Evolutionary conservation across 345 rosid genomes (phyloP).

Genomic region (Brassica juncea): DNA sequence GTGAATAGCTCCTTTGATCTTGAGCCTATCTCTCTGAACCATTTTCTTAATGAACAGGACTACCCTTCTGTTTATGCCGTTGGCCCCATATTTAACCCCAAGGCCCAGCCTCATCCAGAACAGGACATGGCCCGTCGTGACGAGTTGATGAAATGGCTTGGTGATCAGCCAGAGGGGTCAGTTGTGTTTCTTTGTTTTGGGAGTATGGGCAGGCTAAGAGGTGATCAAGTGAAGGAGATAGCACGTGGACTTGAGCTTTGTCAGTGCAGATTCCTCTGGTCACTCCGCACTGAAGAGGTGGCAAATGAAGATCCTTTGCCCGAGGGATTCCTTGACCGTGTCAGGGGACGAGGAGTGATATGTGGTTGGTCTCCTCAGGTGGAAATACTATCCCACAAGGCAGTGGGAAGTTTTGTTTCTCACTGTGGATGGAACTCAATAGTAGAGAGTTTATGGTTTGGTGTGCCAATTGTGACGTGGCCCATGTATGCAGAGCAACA

Average conservation of each 20-base stretch:
- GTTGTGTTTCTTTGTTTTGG: constrained; percentile 65
- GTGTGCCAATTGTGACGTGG: constrained; percentile 48
- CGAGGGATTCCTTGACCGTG: constrained; percentile 41
- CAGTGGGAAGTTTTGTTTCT: constrained; percentile 40
- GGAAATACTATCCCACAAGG: constrained; percentile 38
- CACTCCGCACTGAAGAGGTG: constrained; percentile 29
- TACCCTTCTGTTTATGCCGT: constrained; percentile 46
- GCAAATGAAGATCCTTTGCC: constrained; percentile 38
- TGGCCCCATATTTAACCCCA: constrained; percentile 47
- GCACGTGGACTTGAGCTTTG: constrained; percentile 52
- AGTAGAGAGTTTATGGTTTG: constrained; percentile 42
- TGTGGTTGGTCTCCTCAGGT: constrained; percentile 45
- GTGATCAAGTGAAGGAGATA: constrained; percentile 47
- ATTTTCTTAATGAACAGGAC: constrained; percentile 22
- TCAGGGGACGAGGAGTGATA: constrained; percentile 40
- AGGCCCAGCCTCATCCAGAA: constrained; percentile 40
- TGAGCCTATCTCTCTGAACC: constrained; percentile 44
- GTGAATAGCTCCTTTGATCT: constrained; percentile 51
- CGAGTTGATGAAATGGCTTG: constrained; percentile 53
- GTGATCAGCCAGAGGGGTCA: constrained; percentile 49
- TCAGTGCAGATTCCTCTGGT: constrained; percentile 48
- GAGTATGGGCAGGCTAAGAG: constrained; percentile 45
- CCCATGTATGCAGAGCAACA: constrained; percentile 47
- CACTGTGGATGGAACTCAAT: constrained; percentile 46
- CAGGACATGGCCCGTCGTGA: constrained; percentile 32